Percentiles rank a stretch among this genome's conserved stretches.
These are phyloP conservation scores for Forsythia suspensa DNA, from an alignment of 257 asterid genomes.

Conservation along the genomic window DNA sequence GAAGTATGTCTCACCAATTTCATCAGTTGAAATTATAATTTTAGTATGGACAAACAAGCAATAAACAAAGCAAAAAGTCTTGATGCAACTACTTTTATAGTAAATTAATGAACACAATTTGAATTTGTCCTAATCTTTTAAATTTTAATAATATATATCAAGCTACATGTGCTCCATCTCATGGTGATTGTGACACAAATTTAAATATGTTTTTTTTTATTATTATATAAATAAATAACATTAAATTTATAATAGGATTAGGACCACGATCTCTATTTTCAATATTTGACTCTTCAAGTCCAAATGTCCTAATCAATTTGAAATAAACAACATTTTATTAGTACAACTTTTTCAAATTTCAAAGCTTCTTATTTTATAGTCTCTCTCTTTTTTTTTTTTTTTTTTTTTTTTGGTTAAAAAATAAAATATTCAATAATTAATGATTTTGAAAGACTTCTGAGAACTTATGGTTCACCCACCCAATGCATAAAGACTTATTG, in stretches of 20 bases:
- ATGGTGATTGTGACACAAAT: background rate
- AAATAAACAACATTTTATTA: background rate
- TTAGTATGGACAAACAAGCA: too few relatives aligned
- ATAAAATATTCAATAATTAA: background rate
- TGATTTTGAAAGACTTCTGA: background rate
- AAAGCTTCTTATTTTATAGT: background rate
- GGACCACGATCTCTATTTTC: slow-evolving; percentile 5
- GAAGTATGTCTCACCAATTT: too few relatives aligned
- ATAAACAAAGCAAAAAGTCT: background rate
- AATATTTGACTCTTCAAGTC: slow-evolving; percentile 9
- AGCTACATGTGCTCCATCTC: background rate
- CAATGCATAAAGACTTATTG: background rate
- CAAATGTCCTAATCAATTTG: slow-evolving; percentile 3
- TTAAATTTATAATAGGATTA: background rate
- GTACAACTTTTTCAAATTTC: background rate
- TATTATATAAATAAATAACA: background rate
- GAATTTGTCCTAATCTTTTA: background rate
- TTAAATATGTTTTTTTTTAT: background rate
- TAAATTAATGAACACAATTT: background rate
- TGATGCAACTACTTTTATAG: background rate
- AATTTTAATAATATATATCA: too few relatives aligned
- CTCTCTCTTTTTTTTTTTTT: background rate
- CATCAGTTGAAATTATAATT: too few relatives aligned
- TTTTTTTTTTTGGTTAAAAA: too few relatives aligned
- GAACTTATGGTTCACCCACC: slow-evolving; percentile 9